Percentiles rank a stretch among this genome's conserved stretches.
These are phyloP conservation scores for Neoarthrinium moseri DNA, from an alignment of 2,329 filamentous ascomycete species.

Conservation along the genomic window DNA sequence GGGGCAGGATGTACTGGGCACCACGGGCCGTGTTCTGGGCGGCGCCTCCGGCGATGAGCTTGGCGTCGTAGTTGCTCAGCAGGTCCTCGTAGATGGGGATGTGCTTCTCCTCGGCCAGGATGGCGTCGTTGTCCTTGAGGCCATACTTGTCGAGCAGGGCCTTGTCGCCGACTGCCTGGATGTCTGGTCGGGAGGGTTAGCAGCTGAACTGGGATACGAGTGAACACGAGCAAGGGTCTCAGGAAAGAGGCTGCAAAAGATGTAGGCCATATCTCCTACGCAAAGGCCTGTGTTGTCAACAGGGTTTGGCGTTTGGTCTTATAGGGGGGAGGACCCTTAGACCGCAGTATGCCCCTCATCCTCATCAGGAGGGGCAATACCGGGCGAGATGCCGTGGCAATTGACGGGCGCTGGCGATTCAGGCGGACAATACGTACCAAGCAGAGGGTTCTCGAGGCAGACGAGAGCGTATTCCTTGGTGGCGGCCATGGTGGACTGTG, in stretches of 20 bases:
- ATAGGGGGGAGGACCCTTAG: no score
- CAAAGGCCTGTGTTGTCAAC: no score
- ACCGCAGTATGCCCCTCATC: no score
- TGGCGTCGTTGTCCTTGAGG: conserved; percentile 95
- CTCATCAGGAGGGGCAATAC: no score
- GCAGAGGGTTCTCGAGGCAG: conserved; percentile 94
- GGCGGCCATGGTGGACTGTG: conserved; percentile 61
- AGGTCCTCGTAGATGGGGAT: conserved; percentile 89
- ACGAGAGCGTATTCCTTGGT: conserved; percentile 83
- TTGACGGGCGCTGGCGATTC: no score
- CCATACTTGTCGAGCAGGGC: conserved; percentile 88
- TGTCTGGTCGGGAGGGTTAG: conserved; percentile 68
- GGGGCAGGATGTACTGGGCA: conserved; percentile 90
- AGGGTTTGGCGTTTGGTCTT: no score
- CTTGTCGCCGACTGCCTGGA: conserved; percentile 82
- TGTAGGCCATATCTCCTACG: no score
- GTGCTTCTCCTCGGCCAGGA: conserved; percentile 93
- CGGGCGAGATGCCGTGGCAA: conserved; percentile 10
- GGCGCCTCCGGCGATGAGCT: conserved; percentile 92
- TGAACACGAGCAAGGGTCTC: no score
- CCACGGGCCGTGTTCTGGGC: conserved; percentile 97
- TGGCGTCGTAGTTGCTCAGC: conserved; percentile 86
- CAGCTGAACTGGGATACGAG: no score
- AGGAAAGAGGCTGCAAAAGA: no score
- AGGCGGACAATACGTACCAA: conserved; percentile 74